These are phyloP conservation scores for Alternaria brassicae DNA, from an alignment of 2,329 filamentous ascomycete species.

Conservation along the genomic window DNA sequence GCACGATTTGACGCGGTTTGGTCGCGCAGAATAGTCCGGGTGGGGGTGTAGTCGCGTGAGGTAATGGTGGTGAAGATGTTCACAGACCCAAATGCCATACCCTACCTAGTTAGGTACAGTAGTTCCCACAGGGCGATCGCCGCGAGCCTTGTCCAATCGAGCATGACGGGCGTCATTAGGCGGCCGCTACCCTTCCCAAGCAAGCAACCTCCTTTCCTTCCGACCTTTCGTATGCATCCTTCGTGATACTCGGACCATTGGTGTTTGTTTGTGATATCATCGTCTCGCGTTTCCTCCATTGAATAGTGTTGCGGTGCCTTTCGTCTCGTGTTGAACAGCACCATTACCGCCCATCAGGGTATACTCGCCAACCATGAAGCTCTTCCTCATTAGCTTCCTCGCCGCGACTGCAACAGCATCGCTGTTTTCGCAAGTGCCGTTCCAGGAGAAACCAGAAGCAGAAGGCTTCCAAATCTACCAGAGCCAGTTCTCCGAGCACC, in stretches of 20 bases:
- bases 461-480: conserved; percentile 43
- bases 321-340: neutral
- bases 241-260: neutral
- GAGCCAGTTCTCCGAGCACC: conserved; percentile 41
- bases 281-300: neutral
- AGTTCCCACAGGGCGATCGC: too few species aligned
- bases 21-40: conserved; percentile 5
- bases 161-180: neutral
- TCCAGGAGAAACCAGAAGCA: conserved; percentile 38
- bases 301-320: neutral
- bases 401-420: conserved; percentile 12
- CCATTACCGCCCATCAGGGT: conserved; percentile 2
- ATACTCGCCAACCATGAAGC: conserved; percentile 24
- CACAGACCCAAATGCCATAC: conserved; percentile 4
- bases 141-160: conserved; percentile 13
- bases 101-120: too few species aligned
- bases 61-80: conserved; percentile 1
- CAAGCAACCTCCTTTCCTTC: neutral
- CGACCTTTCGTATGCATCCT: neutral
- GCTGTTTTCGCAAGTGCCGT: conserved; percentile 37
- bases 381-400: conserved; percentile 17
- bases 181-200: neutral
- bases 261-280: neutral
- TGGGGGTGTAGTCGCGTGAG: conserved; percentile 14
- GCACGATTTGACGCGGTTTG: conserved; percentile 13